Evolutionary conservation across 2,329 filamentous ascomycete genomes (phyloP), one percentile per base, ranked within the genome.

Genomic region (Ophiostoma novo-ulmi): DNA sequence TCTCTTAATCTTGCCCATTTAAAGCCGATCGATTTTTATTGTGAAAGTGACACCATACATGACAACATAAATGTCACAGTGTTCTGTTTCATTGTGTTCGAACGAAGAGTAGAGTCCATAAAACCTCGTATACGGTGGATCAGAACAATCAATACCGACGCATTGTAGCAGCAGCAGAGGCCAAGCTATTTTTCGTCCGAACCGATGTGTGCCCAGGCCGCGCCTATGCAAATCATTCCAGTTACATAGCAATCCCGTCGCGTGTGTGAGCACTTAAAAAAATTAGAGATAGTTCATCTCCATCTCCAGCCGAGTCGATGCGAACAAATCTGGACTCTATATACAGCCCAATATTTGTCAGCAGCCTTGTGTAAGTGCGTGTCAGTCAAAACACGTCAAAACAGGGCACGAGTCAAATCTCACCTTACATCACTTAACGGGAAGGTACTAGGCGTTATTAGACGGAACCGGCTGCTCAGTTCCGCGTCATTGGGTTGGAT

Each of bases 1-100:
- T 44, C 5, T 5, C 3, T 58, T 22, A 13, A 7, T n/a, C 17
- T 20, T 44, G 11, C 13, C 3, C 13, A 44, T 14, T 48, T n/a
- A n/a, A 5, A 48, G 7, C 44, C 44, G n/a, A 48, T 48, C 6
- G 44, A 20, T 48, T 3, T 22, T 31, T 26, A 26, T 22, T 26
- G 11, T 26, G n/a, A 58, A 10, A 35, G 58, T 26, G n/a, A 58
- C n/a, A 58, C n/a, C 52, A 63, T 35, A 63, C 22, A 31, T 31
- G 58, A 63, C 58, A 63, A 63, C 58, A 63, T 63, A 63, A 20
- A 63, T 22, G 58, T 63, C 14, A 35, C 58, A 63, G 26, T 35
- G 26, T 35, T 63, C 26, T 63, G 58, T 63, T 63, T 63, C 58
- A 63, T 14, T 63, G 58, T 35, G 11, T 63, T 35, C 22, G 2